phyloP scores from a whole-genome alignment of 2,329 filamentous ascomycete genomes.

The Pseudogymnoascus sp. region DNA sequence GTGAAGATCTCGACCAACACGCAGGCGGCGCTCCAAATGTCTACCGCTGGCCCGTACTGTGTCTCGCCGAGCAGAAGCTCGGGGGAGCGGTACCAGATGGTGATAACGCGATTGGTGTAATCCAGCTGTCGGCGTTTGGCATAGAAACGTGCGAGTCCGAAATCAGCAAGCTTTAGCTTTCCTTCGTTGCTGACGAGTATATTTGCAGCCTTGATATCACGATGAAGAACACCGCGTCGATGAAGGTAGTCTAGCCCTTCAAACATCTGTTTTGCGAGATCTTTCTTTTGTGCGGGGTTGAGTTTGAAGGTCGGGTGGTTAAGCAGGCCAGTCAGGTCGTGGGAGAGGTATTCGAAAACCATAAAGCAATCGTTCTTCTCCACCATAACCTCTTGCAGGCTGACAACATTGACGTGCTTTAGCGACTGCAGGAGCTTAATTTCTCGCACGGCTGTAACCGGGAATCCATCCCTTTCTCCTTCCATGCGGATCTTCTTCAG shows the following conservation, averaged over 20 bases:
- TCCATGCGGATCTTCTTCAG: slow-evolving; percentile 92
- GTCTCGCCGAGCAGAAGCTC: slow-evolving; percentile 88
- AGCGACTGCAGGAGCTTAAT: slow-evolving; percentile 87
- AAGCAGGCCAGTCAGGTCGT: slow-evolving; percentile 88
- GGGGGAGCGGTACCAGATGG: slow-evolving; percentile 93
- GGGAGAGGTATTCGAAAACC: slow-evolving; percentile 97
- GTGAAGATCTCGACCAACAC: slow-evolving; percentile 97
- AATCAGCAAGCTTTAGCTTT: slow-evolving; percentile 86
- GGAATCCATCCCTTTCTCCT: slow-evolving; percentile 82
- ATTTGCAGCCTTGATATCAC: slow-evolving; percentile 97
- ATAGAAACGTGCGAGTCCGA: slow-evolving; percentile 92
- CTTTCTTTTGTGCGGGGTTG: slow-evolving; percentile 79
- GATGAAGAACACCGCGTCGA: slow-evolving; percentile 83
- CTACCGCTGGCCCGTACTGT: slow-evolving; percentile 79
- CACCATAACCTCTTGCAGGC: slow-evolving; percentile 88
- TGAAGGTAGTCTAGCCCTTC: slow-evolving; percentile 92
- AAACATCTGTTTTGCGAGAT: slow-evolving; percentile 87
- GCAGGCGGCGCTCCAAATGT: slow-evolving; percentile 96
- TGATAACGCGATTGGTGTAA: slow-evolving; percentile 97
- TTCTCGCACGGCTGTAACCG: slow-evolving; percentile 82
- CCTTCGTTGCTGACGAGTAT: slow-evolving; percentile 89
- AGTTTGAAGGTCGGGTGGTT: slow-evolving; percentile 91
- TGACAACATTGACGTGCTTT: slow-evolving; percentile 73
- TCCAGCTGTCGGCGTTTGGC: slow-evolving; percentile 85
- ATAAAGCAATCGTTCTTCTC: slow-evolving; percentile 98